Evolutionary conservation across 2,329 filamentous ascomycete species (phyloP), one percentile per base, ranked within the genome.

Genomic region (Epichloe brachyelytri): DNA sequence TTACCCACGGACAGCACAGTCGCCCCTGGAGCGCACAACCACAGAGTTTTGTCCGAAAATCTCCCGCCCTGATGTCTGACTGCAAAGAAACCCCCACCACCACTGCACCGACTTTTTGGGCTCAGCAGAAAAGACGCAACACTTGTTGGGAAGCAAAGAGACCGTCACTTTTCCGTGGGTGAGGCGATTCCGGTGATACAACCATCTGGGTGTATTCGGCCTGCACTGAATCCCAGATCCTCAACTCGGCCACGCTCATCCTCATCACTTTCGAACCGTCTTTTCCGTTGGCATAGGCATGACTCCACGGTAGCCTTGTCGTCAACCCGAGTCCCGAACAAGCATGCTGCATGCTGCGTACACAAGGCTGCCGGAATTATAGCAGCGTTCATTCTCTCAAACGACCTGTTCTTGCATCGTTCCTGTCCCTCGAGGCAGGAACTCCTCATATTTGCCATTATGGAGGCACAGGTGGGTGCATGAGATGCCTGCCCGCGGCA

Each of bases 391-490:
- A 53, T 59, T 55, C 40, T 52, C 54, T 54, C 53, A 54, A 45
- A 45, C 47, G 55, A 44, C 10, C 40, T 53, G 46, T 17, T 22
- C 19, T 12, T 46, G 19, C 43, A 45, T 48, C 50, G 39, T 54
- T 51, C 51, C 54, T 54, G 49, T 50, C 49, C 52, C 41, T 39
- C 48, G 52, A 19, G 48, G 51, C 44, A 39, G 43, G 48, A 48
- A 43, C 44, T 14, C 14, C 39, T 37, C 30, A 37, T 30, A 12
- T 22, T n/a, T 26, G 46, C 49, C 52, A 71, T 61, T 56, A 73
- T 74, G 71, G 71, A 74, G 63, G 70, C 68, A 65, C 71, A 74
- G 70, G 71, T 73, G 65, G 56, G 67, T 64, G 53, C 52, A 56
- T 54, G 17, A 46, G 7, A 46, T 38, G 46, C 36, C 19, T 30